Base-by-base conservation (phyloP, 805 yeast species). In the Saccharomycopsis sp. region DNA sequence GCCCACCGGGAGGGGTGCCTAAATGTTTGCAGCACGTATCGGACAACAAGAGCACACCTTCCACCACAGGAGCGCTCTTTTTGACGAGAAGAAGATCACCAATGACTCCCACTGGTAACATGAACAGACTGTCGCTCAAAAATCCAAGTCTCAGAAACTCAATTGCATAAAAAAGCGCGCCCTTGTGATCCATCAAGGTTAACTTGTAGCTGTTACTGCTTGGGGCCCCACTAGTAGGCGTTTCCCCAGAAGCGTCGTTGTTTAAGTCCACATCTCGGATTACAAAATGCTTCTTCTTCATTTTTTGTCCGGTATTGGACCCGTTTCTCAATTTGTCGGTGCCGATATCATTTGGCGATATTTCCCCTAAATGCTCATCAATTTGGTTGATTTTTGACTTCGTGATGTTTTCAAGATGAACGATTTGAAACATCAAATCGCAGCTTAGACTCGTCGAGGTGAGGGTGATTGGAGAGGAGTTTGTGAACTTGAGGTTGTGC, bases 261-360 rank as follows among this genome's bases (percentile, higher is more conserved):
- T 79, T 83, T 50, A 78, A 64, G 62, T 81, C 71, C 1, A 85
- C 77, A 29, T 80, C 79, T 20, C 81, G 70, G 34, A 81, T 76
- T 15, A 82, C 70, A 48, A 67, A 66, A 15, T 58, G 65, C 63
- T 40, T 55, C 53, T 62, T 62, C 14, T 65, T 62, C 24, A 53
- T 62, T n/a, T 55, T 55, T 5, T 34, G 51, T 3, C 52, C 53
- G 21, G 60, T 58, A 24, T 67, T 69, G 5, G 66, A 62, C 16
- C 62, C 61, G 53, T 67, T 65, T 34, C 29, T 29, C 50, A 84
- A 67, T 24, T 85, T 69, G 67, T 85, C 92, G 1, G 80, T 82
- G 15, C 80, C 79, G 2, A 80, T 83, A n/a, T 74, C 76, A 61
- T 79, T 82, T 1, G 83, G 81, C 64, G 85, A 83, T n/a, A 78